Conservation (phyloP, 768 basidiomycete genomes). For the Mrakia blollopis region DNA sequence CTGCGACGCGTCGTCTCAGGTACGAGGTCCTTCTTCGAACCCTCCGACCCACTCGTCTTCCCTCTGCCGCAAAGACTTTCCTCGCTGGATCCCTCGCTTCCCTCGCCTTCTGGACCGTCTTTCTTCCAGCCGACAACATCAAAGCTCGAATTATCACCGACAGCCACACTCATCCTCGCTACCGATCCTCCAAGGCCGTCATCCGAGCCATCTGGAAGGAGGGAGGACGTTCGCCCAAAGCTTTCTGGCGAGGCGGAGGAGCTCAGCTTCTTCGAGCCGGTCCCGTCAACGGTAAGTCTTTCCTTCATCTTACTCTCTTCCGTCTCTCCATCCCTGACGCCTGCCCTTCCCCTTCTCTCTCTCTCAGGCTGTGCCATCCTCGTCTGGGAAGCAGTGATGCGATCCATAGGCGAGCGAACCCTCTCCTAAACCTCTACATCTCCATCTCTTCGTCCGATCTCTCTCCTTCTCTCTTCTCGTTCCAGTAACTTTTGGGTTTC, state of each 20-base stretch:
- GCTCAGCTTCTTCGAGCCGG: background rate
- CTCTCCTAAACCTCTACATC: background rate
- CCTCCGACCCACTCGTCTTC: background rate
- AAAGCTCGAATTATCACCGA: background rate
- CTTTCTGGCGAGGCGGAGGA: constrained; percentile 1
- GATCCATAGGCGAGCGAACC: background rate
- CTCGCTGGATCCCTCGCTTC: background rate
- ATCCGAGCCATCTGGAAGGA: constrained; percentile 8
- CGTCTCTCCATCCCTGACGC: background rate
- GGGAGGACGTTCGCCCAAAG: background rate
- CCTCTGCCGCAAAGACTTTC: background rate
- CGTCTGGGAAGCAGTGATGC: constrained; percentile 8
- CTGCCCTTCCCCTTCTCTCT: background rate
- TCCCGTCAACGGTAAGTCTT: background rate
- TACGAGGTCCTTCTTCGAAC: constrained; percentile 4
- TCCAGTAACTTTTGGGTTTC: background rate
- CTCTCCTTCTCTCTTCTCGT: background rate
- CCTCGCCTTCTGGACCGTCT: constrained; percentile 8
- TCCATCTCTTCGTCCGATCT: background rate
- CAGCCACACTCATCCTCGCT: background rate
- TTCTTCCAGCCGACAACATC: constrained; percentile 7
- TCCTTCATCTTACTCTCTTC: too few relatives aligned
- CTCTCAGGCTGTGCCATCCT: background rate
- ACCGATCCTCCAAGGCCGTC: background rate
- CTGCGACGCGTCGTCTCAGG: background rate